Base-by-base conservation (phyloP, 164 flowering plant species). In the Litsea cubeba region DNA sequence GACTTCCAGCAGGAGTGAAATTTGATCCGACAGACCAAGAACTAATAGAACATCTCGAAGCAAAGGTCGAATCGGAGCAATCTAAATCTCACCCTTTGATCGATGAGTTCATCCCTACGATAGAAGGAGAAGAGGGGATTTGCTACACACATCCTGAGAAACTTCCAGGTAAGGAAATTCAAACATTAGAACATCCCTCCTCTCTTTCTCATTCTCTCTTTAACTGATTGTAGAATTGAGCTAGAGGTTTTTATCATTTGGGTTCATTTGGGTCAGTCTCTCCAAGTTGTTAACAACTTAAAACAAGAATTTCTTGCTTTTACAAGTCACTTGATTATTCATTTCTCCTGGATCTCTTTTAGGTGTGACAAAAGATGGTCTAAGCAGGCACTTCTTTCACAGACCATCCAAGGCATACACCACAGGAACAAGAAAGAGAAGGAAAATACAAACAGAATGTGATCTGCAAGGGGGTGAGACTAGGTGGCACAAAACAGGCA, bases 321-420 rank as follows among this genome's bases (percentile, higher is more conserved):
- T 54, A 2, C 12, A 54, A 54, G 11, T 54, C 20, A 54, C 60
- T 54, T 18, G 60, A 54, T 54, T 14, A 14, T 54, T 12, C n/a
- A 54, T 54, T 54, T 54, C 20, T 65, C 20, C 11, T 65, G n/a
- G 8, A 8, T 5, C 1, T 63, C 18, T 54, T 67, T 30, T 69
- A 95, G 99, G 99, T 78, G 98, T 96, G 5, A 91, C 98, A 35
- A 90, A 93, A 77, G 98, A 96, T 83, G 99, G 99, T 3, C 82
- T 96, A 70, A 94, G 97, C 84, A 85, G 88, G 78, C 99, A 96
- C 76, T 96, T 94, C 89, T 96, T 96, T 85, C 99, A 96, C 79
- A 86, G 98, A 79, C 99, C 99, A 0, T 96, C 99, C 3, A 96
- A 96, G 74, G 99, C 99, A 22, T 96, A 96, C 84, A 96, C 99